Percentiles rank a stretch among this genome's conserved stretches.
These are phyloP conservation scores for Chamaecrista fasciculata DNA, from an alignment of 306 rosid genomes.

Conservation along the genomic window DNA sequence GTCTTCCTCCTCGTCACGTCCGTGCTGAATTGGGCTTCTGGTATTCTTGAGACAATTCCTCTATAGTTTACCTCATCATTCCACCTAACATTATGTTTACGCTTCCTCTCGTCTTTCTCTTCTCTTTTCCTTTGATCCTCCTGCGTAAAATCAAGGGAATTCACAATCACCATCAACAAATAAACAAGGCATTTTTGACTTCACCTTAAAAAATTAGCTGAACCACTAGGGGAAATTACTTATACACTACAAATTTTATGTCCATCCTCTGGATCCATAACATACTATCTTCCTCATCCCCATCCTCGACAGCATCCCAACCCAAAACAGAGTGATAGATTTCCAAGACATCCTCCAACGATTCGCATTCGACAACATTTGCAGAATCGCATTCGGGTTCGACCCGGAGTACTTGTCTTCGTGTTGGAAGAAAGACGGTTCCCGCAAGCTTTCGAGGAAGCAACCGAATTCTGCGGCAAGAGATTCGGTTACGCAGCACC, in stretches of 20 bases:
- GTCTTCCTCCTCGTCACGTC: too few species aligned
- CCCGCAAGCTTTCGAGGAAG: slow-evolving; percentile 55
- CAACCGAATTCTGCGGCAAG: slow-evolving; percentile 20
- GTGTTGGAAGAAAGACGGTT: slow-evolving; percentile 42
- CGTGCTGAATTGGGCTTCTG: too few species aligned
- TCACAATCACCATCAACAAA: neutral
- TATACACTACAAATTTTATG: neutral
- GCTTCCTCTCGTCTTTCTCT: slow-evolving; percentile 59
- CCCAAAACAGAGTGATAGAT: slow-evolving; percentile 21
- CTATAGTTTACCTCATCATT: slow-evolving; percentile 55
- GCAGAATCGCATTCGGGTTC: slow-evolving; percentile 61
- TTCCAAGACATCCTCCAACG: slow-evolving; percentile 68
- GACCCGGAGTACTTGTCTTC: slow-evolving; percentile 64
- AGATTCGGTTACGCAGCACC: slow-evolving; percentile 32
- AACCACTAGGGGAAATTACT: neutral
- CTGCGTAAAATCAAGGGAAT: slow-evolving; percentile 31
- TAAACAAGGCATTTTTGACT: neutral
- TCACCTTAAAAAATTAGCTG: neutral
- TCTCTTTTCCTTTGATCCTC: slow-evolving; percentile 56
- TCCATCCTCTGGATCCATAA: neutral
- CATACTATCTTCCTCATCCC: slow-evolving; percentile 39
- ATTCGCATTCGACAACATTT: slow-evolving; percentile 66
- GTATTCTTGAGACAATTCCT: too few species aligned
- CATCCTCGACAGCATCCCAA: slow-evolving; percentile 26
- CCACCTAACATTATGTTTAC: slow-evolving; percentile 55